phyloP scores from a whole-genome alignment of 1,284 basidiomycete genomes.

The Meira nashicola region DNA sequence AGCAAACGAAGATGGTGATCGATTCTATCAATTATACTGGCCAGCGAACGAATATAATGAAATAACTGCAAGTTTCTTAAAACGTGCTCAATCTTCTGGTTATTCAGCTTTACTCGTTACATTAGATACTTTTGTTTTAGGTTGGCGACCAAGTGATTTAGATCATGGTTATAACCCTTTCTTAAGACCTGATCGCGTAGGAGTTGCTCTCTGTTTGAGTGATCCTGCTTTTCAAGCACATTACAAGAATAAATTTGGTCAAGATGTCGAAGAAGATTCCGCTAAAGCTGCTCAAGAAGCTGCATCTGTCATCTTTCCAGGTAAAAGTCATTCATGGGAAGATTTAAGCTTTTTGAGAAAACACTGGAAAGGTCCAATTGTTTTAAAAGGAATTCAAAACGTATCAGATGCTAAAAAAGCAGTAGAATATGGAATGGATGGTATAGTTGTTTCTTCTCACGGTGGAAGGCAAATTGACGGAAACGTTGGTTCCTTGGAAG shows the following conservation, averaged over 20 bases:
- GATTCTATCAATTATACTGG: slow-evolving; percentile 79
- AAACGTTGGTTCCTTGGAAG: slow-evolving; percentile 19
- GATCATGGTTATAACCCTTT: slow-evolving; percentile 57
- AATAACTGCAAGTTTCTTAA: slow-evolving; percentile 60
- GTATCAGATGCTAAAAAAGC: slow-evolving; percentile 64
- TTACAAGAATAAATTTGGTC: slow-evolving; percentile 28
- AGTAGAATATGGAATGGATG: slow-evolving; percentile 64
- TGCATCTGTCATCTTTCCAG: slow-evolving; percentile 62
- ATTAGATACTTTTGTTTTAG: slow-evolving; percentile 59
- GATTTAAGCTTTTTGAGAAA: slow-evolving; percentile 52
- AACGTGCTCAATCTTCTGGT: slow-evolving; percentile 58
- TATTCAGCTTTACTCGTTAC: slow-evolving; percentile 59
- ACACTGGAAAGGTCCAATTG: slow-evolving; percentile 62
- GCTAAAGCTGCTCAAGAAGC: slow-evolving; percentile 53
- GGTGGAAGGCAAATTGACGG: slow-evolving; percentile 57
- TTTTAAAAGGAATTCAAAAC: slow-evolving; percentile 59
- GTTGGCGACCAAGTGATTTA: slow-evolving; percentile 58
- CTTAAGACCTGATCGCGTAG: slow-evolving; percentile 51
- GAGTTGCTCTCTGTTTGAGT: slow-evolving; percentile 59
- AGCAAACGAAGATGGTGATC: slow-evolving; percentile 62
- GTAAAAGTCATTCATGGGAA: slow-evolving; percentile 62
- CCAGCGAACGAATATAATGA: slow-evolving; percentile 56
- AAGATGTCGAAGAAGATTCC: slow-evolving; percentile 33
- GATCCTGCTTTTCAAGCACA: slow-evolving; percentile 65
- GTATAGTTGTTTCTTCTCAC: slow-evolving; percentile 73